Evolutionary conservation across 2,329 filamentous ascomycete genomes (phyloP).

Genomic region (Phaeosphaeriaceae sp.): DNA sequence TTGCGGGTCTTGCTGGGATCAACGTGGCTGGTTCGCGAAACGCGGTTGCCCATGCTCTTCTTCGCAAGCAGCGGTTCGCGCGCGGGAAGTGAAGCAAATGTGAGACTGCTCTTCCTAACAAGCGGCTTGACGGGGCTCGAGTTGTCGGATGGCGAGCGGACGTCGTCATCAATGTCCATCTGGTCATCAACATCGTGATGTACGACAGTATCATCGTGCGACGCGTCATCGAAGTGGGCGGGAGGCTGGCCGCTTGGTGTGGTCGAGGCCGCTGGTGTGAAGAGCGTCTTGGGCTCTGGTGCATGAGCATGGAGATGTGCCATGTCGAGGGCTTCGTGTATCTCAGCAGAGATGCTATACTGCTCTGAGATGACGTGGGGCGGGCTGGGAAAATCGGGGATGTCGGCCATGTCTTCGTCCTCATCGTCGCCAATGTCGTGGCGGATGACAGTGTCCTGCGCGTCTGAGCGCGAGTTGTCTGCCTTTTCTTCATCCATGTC

Average conservation of each 20-base stretch:
- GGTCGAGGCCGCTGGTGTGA: constrained; percentile 25
- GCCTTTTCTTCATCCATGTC: constrained; percentile 41
- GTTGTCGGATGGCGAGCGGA: constrained; percentile 69
- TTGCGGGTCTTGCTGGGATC: constrained; percentile 68
- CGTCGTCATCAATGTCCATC: constrained; percentile 59
- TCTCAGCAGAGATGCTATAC: constrained; percentile 42
- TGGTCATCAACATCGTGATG: constrained; percentile 47
- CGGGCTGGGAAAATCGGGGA: constrained; percentile 29
- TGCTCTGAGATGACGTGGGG: constrained; percentile 34
- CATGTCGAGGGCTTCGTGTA: constrained; percentile 40
- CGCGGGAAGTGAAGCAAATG: constrained; percentile 90
- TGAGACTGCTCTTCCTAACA: constrained; percentile 91
- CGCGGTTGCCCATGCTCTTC: constrained; percentile 77
- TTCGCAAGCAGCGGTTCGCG: constrained; percentile 85
- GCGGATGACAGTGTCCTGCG: constrained; percentile 34
- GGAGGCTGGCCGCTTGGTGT: constrained; percentile 30
- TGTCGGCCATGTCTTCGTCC: constrained; percentile 26
- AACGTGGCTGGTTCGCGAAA: constrained; percentile 79
- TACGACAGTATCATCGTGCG: constrained; percentile 37
- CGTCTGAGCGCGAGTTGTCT: constrained; percentile 26
- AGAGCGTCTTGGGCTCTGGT: constrained; percentile 32
- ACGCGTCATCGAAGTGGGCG: constrained; percentile 24
- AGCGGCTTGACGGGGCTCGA: constrained; percentile 79
- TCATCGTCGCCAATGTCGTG: constrained; percentile 28
- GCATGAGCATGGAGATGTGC: constrained; percentile 26